Conservation (phyloP, 139 green algal genomes). For the Micractinium sp. region DNA sequence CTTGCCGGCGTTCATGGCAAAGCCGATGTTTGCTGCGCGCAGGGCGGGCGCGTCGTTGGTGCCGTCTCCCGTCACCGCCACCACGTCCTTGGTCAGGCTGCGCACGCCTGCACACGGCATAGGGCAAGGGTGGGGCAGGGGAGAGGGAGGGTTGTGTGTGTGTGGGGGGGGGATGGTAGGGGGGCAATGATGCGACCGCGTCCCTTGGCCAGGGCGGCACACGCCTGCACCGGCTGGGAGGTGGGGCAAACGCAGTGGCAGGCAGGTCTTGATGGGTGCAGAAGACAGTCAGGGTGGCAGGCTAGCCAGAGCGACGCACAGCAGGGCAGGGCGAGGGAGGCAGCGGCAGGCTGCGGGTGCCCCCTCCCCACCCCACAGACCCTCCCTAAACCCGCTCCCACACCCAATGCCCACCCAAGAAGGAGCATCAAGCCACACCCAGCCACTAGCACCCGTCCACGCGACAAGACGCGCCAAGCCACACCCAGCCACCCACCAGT, state of each 20-base stretch:
- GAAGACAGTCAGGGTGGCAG: not conserved
- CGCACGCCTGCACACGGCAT: not conserved
- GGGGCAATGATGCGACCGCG: too few relatives aligned
- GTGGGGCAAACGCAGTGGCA: too few relatives aligned
- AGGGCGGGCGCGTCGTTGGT: slow-evolving; percentile 95
- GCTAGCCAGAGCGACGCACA: not conserved
- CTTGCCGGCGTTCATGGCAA: slow-evolving; percentile 76
- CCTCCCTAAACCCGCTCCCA: not conserved
- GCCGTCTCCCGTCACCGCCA: slow-evolving; percentile 79
- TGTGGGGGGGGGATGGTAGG: not conserved
- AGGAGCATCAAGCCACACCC: not conserved
- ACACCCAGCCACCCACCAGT: not conserved
- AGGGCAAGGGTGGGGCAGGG: not conserved
- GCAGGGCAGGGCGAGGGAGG: not conserved
- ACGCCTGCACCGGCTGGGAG: too few relatives aligned
- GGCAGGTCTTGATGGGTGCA: too few relatives aligned
- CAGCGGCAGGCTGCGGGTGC: too few relatives aligned
- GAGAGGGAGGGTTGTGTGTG: too few relatives aligned
- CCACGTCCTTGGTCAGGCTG: slow-evolving; percentile 46
- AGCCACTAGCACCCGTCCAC: too few relatives aligned
- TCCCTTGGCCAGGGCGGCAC: too few relatives aligned
- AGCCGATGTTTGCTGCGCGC: slow-evolving; percentile 82
- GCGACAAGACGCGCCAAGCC: not conserved
- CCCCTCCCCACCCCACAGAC: not conserved
- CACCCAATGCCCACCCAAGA: not conserved